These are phyloP conservation scores for Gastrodia elata DNA, from an alignment of 106 monocot genomes.

Conservation along the genomic window DNA sequence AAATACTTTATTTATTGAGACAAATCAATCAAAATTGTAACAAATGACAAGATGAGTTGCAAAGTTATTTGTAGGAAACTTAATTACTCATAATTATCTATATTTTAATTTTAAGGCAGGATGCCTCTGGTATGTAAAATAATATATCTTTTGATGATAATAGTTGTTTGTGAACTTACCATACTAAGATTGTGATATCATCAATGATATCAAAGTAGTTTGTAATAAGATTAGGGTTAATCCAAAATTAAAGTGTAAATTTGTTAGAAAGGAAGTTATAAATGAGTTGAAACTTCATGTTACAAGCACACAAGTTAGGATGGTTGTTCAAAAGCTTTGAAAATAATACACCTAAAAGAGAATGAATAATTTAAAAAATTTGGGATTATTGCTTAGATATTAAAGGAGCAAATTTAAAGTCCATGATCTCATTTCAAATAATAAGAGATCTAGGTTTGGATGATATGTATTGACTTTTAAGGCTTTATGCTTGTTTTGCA, in stretches of 20 bases:
- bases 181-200: not conserved
- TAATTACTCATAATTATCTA: not conserved
- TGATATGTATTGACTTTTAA: not conserved
- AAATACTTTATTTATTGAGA: not conserved
- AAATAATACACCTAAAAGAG: not conserved
- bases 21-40: not conserved
- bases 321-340: not conserved
- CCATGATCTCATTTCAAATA: not conserved
- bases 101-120: not conserved
- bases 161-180: not conserved
- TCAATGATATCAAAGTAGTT: not conserved
- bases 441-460: not conserved
- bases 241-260: not conserved
- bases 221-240: not conserved
- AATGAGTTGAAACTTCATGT: not conserved
- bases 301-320: not conserved
- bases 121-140: not conserved
- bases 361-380: not conserved
- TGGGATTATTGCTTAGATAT: not conserved
- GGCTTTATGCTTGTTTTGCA: not conserved
- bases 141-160: not conserved
- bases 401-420: not conserved
- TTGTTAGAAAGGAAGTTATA: not conserved
- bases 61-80: not conserved
- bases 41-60: not conserved